Percentiles rank a stretch among this genome's conserved stretches.
These are phyloP conservation scores for Mycena latifolia DNA, from an alignment of 768 basidiomycete species.

Conservation along the genomic window DNA sequence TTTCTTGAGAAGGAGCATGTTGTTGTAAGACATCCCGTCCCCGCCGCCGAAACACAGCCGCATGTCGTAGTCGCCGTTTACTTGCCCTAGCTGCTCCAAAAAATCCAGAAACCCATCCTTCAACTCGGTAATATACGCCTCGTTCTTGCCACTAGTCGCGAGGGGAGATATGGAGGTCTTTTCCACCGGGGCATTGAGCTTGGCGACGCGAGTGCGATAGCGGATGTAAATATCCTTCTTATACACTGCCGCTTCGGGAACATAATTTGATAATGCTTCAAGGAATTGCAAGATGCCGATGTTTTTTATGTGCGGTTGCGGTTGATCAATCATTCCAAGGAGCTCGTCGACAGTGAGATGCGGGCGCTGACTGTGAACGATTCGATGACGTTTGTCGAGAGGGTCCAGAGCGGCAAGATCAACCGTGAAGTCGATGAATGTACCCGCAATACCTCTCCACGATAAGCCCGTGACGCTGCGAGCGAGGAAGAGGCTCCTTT, in stretches of 20 bases:
- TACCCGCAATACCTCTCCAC: not conserved
- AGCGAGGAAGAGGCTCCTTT: not conserved
- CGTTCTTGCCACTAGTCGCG: constrained; percentile 43
- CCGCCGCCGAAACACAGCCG: constrained; percentile 5
- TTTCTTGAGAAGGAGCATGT: constrained; percentile 29
- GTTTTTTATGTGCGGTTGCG: constrained; percentile 38
- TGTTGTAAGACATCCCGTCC: too few species aligned
- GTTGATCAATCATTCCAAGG: too few species aligned
- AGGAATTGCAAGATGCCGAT: constrained; percentile 47
- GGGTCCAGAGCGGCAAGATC: too few species aligned
- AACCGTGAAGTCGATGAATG: too few species aligned
- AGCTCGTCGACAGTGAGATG: too few species aligned
- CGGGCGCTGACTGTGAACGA: too few species aligned
- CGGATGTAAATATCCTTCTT: constrained; percentile 37
- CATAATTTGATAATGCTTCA: constrained; percentile 36
- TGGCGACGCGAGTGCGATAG: constrained; percentile 39
- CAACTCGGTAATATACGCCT: constrained; percentile 43
- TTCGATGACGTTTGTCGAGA: too few species aligned
- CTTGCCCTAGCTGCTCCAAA: constrained; percentile 39
- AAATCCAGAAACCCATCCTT: constrained; percentile 50
- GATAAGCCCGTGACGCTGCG: not conserved
- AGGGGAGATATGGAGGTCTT: constrained; percentile 43
- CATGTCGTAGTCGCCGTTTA: constrained; percentile 38
- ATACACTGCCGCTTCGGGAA: constrained; percentile 40
- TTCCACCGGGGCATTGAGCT: constrained; percentile 20